Conservation (phyloP, 2,329 filamentous ascomycete species). For the Nemania serpens region DNA sequence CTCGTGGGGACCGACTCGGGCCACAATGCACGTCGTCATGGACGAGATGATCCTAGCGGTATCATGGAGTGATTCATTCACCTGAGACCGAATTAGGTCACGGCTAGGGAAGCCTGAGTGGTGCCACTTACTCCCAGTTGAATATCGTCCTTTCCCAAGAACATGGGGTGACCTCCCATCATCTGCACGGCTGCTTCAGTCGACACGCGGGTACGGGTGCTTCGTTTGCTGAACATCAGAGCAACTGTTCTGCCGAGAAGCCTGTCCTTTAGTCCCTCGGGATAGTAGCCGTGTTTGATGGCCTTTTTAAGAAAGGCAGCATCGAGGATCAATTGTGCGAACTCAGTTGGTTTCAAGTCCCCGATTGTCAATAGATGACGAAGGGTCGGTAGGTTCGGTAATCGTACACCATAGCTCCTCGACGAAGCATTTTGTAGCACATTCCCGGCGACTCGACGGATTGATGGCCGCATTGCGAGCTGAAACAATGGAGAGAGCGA, state of each 20-base stretch:
- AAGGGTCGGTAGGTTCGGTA: too few species aligned
- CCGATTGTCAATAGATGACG: slow-evolving; percentile 92
- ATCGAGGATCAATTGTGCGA: slow-evolving; percentile 82
- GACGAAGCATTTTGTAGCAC: slow-evolving; percentile 52
- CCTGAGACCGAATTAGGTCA: slow-evolving; percentile 48
- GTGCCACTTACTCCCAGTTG: slow-evolving; percentile 75
- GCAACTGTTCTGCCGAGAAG: slow-evolving; percentile 82
- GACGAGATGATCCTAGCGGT: slow-evolving; percentile 92
- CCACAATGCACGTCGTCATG: slow-evolving; percentile 84
- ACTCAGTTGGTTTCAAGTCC: slow-evolving; percentile 79
- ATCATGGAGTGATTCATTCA: slow-evolving; percentile 94
- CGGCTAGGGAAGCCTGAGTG: neutral
- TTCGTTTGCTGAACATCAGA: slow-evolving; percentile 96
- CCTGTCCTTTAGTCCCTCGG: slow-evolving; percentile 61
- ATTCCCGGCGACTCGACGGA: slow-evolving; percentile 29
- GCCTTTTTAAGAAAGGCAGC: slow-evolving; percentile 75
- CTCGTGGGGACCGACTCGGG: slow-evolving; percentile 76
- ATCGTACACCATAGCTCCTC: slow-evolving; percentile 39
- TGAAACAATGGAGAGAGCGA: neutral
- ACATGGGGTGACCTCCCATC: slow-evolving; percentile 94
- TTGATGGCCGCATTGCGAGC: slow-evolving; percentile 33
- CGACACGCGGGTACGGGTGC: slow-evolving; percentile 89
- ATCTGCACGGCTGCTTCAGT: slow-evolving; percentile 89
- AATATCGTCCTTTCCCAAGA: slow-evolving; percentile 93
- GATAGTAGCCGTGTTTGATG: slow-evolving; percentile 71